phyloP scores from a whole-genome alignment of 2,329 filamentous ascomycete genomes.

The Colletotrichum sansevieriae region DNA sequence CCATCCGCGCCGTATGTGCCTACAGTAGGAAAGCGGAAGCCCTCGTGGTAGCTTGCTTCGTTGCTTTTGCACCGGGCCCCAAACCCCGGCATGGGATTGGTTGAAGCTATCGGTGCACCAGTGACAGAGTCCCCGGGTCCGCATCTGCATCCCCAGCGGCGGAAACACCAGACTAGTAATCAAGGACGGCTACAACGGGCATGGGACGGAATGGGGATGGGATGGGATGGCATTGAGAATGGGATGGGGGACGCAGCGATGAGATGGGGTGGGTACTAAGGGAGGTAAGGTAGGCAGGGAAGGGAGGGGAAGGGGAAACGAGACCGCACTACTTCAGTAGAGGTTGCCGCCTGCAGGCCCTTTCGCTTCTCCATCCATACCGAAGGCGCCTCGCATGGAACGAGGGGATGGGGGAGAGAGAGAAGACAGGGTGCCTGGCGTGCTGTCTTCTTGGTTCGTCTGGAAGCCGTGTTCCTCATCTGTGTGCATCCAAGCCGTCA shows the following conservation, averaged over 20 bases:
- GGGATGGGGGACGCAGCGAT: slow-evolving; percentile 18
- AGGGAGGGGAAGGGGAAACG: slow-evolving; percentile 15
- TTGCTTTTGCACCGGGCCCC: slow-evolving; percentile 20
- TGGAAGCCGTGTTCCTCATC: not conserved
- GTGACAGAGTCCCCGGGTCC: not conserved
- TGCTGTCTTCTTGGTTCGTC: not conserved
- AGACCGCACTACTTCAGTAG: no score
- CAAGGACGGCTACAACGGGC: slow-evolving; percentile 25
- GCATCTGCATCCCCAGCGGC: no score
- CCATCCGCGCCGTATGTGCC: no score
- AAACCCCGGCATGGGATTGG: slow-evolving; percentile 13
- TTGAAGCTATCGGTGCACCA: slow-evolving; percentile 22
- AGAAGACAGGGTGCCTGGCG: not conserved
- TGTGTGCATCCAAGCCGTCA: not conserved
- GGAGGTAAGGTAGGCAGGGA: slow-evolving; percentile 5
- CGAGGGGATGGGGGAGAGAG: not conserved
- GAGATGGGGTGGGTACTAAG: slow-evolving; percentile 11
- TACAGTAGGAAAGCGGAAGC: no score
- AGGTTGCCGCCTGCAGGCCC: no score
- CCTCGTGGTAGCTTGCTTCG: slow-evolving; percentile 1
- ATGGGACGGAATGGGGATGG: slow-evolving; percentile 39
- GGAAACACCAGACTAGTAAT: no score
- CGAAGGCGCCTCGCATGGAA: not conserved
- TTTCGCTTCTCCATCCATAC: slow-evolving; percentile 23
- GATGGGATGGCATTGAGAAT: slow-evolving; percentile 31